Base-by-base conservation (phyloP, 2,329 filamentous ascomycete genomes). In the Intubia oerlemansii region DNA sequence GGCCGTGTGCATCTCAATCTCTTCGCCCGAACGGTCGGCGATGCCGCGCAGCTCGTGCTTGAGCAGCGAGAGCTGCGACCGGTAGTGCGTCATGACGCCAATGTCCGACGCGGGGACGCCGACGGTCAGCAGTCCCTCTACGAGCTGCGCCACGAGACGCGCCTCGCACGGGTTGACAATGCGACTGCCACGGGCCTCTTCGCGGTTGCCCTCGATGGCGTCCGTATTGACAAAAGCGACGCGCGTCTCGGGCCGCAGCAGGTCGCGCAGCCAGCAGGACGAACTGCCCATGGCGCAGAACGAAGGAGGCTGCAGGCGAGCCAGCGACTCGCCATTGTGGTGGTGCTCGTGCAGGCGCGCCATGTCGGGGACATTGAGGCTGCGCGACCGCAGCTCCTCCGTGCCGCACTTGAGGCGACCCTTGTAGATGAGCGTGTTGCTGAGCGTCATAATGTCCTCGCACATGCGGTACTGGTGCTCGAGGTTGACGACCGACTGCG, bases 391-490 rank as follows among this genome's bases (percentile, higher is more conserved):
- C 9, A 95, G 69, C 29, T 64, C 59, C 26, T 75, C 61, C 5
- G 73, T 91, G 15, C 88, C 88, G 44, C 88, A 98, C 42, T 88
- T 85, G 21, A 98, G 62, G 20, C 72, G 67, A 5, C 84, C 85
- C n/a, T 73, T 61, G 52, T 98, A 98, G 42, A 98, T 93, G 32
- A 98, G 63, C 2, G 67, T 77, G 48, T 93, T 98, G 36, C 81
- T 90, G 10, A 98, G 62, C 3, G 74, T 64, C 85, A 95, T 95
- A 35, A 98, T 78, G 36, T 98, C 88, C 39, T 88, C 78, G 42
- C 81, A 92, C 88, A 98, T 98, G 35, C 88, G 80, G 46, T 98
- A 98, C 46, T 98, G 88, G 43, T 93, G 82, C 42, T 88, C 82
- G 2, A 98, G 64, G 37, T 78, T 91, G 36, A 90, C 80, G 3